phyloP scores from a whole-genome alignment of 2,329 filamentous ascomycete genomes.

The Catunica adiposa region DNA sequence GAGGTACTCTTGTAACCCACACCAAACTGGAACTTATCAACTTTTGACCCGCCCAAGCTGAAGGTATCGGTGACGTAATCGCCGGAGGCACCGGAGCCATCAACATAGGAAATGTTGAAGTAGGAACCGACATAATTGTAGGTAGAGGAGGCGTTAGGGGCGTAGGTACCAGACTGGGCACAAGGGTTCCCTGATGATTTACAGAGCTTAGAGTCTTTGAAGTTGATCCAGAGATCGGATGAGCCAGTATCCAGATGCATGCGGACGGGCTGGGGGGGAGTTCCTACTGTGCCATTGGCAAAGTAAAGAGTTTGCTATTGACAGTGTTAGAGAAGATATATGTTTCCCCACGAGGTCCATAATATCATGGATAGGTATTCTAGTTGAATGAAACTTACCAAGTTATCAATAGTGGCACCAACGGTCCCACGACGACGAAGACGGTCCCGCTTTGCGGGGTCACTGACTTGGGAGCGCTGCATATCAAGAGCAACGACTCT shows the following conservation, averaged over 20 bases:
- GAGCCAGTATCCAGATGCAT: slow-evolving; percentile 53
- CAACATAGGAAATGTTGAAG: slow-evolving; percentile 81
- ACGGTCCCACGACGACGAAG: slow-evolving; percentile 29
- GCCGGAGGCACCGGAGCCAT: slow-evolving; percentile 59
- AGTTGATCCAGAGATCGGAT: slow-evolving; percentile 57
- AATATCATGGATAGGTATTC: background rate
- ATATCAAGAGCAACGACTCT: slow-evolving; percentile 32
- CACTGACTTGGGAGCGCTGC: slow-evolving; percentile 22
- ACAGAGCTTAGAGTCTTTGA: slow-evolving; percentile 45
- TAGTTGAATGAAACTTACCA: slow-evolving; percentile 26
- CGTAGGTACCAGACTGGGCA: slow-evolving; percentile 46
- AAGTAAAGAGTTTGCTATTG: slow-evolving; percentile 45
- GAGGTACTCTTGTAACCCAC: slow-evolving; percentile 49
- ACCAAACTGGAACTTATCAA: slow-evolving; percentile 51
- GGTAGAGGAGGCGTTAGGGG: slow-evolving; percentile 55
- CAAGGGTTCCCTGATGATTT: slow-evolving; percentile 33
- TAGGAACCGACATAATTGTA: slow-evolving; percentile 55
- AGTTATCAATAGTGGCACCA: slow-evolving; percentile 35
- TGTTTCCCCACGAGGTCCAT: no score
- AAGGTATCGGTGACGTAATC: slow-evolving; percentile 69
- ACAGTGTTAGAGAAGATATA: slow-evolving; percentile 16
- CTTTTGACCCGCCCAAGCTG: slow-evolving; percentile 34
- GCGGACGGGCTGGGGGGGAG: slow-evolving; percentile 38
- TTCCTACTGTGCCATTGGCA: slow-evolving; percentile 45
- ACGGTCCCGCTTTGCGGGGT: slow-evolving; percentile 30